These are phyloP conservation scores for Parascedosporium putredinis DNA, from an alignment of 2,329 filamentous ascomycete genomes.

Conservation along the genomic window DNA sequence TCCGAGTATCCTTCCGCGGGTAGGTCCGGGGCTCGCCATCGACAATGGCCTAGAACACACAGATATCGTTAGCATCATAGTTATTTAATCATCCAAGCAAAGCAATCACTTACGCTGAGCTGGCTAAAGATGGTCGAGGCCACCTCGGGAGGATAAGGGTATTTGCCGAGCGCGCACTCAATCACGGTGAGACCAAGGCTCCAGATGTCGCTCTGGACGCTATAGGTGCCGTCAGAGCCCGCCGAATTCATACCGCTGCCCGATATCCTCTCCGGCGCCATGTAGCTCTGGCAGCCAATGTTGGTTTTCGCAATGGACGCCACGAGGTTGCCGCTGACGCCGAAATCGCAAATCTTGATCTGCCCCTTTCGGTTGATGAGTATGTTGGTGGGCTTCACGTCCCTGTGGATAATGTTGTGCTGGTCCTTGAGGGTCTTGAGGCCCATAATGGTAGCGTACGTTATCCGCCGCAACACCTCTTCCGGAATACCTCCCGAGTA, in stretches of 20 bases:
- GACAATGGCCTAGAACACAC: constrained; percentile 80
- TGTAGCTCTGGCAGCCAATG: constrained; percentile 98
- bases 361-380: constrained; percentile 81
- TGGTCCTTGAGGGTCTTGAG: constrained; percentile 92
- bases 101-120: constrained; percentile 62
- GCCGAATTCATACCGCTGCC: constrained; percentile 63
- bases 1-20: constrained; percentile 70
- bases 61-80: constrained; percentile 10
- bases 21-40: constrained; percentile 91
- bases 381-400: constrained; percentile 99
- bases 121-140: constrained; percentile 99
- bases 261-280: constrained; percentile 93
- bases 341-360: constrained; percentile 97
- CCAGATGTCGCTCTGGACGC: constrained; percentile 97
- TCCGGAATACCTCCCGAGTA: constrained; percentile 89
- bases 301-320: constrained; percentile 98
- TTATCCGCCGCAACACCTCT: constrained; percentile 78
- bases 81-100: not conserved
- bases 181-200: constrained; percentile 89
- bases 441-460: constrained; percentile 79
- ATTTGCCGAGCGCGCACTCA: constrained; percentile 87
- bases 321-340: constrained; percentile 90
- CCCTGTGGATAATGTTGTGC: constrained; percentile 97
- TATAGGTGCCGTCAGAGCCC: constrained; percentile 75
- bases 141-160: constrained; percentile 93